Evolutionary conservation across 495 filamentous ascomycete genomes (phyloP), one percentile per base, ranked within the genome.

Genomic region (Hypoxylon perforatum): DNA sequence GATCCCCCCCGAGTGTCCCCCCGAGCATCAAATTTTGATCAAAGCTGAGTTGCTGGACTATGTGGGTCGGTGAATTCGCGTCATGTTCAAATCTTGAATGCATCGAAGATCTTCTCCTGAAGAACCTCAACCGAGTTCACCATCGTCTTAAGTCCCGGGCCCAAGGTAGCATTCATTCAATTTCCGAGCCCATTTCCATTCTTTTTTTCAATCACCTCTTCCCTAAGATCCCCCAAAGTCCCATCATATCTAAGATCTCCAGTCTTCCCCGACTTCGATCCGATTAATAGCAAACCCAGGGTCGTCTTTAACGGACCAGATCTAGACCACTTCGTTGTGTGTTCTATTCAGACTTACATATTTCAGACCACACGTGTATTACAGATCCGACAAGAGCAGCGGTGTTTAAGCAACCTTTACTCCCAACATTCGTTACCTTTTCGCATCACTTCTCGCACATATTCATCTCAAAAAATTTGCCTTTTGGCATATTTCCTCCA

Each of bases 41-140:
- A 69, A 69, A 69, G 65, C 60, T 51, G 50, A 39, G 30, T 48
- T 30, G 60, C n/a, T n/a, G 28, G 11, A 25, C 45, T 10, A 36
- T 25, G 66, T 69, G 61, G 61, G 61, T 53, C 41, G 21, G 14
- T 28, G 42, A 33, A 21, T 45, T 65, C 66, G 66, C 66, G 66
- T 65, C 66, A 69, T 65, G 39, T 65, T 10, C 30, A 65, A 69
- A 69, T 69, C 66, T 69, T 69, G 66, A 60, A 69, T 53, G 52
- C 45, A 69, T 69, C 66, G 66, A 61, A 52, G 66, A 69, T 69
- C 66, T 65, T 69, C 65, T 69, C 66, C 66, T 61, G 60, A 61
- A 59, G 42, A 61, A 22, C 44, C 19, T 54, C 36, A 57, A 11
- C 28, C 60, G 55, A 42, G 47, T 49, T 52, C 49, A 49, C 21